A percentile compares a stretch with the other conserved stretches of the same genome.
phyloP scores from a whole-genome alignment of 2,329 filamentous ascomycete species.

The Aspergillus sp. region DNA sequence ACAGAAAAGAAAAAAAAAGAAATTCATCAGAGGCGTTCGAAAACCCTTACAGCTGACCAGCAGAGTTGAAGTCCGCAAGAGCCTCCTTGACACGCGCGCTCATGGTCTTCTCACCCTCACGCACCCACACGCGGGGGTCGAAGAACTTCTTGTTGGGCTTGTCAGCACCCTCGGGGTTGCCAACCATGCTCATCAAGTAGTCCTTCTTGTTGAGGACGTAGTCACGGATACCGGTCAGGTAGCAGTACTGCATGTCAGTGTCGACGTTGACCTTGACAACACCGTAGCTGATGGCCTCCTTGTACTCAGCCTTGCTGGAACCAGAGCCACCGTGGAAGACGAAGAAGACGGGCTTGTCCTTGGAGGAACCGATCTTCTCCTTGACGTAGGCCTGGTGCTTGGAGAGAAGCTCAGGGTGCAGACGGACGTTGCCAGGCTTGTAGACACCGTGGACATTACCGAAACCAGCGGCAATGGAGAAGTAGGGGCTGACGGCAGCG shows the following conservation, averaged over 20 bases:
- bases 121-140: conserved; percentile 89
- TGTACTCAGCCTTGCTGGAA: conserved; percentile 85
- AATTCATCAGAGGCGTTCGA: not conserved
- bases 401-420: conserved; percentile 89
- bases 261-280: conserved; percentile 99
- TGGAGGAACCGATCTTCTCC: conserved; percentile 65
- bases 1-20: too few species aligned
- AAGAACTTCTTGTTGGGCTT: conserved; percentile 99
- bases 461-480: conserved; percentile 97
- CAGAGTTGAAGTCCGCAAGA: conserved; percentile 87
- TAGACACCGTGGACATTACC: conserved; percentile 99
- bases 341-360: conserved; percentile 94
- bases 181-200: conserved; percentile 80
- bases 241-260: conserved; percentile 95
- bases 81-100: conserved; percentile 71
- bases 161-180: conserved; percentile 91
- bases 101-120: conserved; percentile 95
- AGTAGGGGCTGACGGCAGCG: conserved; percentile 83
- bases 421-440: conserved; percentile 95
- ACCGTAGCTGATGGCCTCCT: conserved; percentile 81
- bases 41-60: conserved; percentile 64
- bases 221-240: conserved; percentile 87
- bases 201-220: conserved; percentile 94
- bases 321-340: conserved; percentile 99
- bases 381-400: conserved; percentile 95